These are phyloP conservation scores for Monilinia laxa DNA, from an alignment of 2,329 filamentous ascomycete genomes.

Conservation along the genomic window DNA sequence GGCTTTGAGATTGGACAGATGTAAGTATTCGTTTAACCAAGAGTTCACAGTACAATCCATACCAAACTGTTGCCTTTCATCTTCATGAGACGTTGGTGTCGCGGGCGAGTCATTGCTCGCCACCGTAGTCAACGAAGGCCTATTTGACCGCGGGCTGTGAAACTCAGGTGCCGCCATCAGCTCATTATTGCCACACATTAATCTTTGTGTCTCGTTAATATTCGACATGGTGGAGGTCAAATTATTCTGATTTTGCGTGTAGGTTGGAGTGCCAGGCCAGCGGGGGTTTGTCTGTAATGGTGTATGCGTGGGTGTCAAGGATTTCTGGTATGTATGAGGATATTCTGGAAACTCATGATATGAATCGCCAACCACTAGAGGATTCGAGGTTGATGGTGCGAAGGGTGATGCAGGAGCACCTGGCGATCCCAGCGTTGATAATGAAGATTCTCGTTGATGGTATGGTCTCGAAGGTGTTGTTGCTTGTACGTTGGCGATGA, in stretches of 20 bases:
- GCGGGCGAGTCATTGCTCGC: conserved; percentile 62
- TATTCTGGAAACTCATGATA: conserved; percentile 45
- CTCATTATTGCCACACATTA: conserved; percentile 32
- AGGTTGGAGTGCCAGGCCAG: conserved; percentile 23
- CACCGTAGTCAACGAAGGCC: conserved; percentile 55
- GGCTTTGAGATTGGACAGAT: conserved; percentile 46
- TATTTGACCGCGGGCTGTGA: conserved; percentile 17
- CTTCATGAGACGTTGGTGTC: conserved; percentile 53
- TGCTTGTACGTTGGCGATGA: conserved; percentile 39
- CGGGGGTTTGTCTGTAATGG: conserved; percentile 37
- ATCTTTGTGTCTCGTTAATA: conserved; percentile 33
- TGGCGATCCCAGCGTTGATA: conserved; percentile 57
- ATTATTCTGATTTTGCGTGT: conserved; percentile 37
- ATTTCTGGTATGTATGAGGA: conserved; percentile 37
- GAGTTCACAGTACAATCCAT: conserved; percentile 44
- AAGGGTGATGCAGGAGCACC: conserved; percentile 60
- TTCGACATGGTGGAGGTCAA: conserved; percentile 35
- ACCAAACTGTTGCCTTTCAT: conserved; percentile 57
- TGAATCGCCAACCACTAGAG: conserved; percentile 54
- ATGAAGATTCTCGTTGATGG: conserved; percentile 60
- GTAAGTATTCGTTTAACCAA: conserved; percentile 69
- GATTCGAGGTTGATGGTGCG: conserved; percentile 54
- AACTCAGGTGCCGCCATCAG: conserved; percentile 36
- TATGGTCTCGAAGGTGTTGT: conserved; percentile 38
- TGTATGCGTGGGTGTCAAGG: conserved; percentile 40